A percentile compares a stretch with the other conserved stretches of the same genome.
Conservation (phyloP, 2,329 filamentous ascomycete species). For the Ceratocystis eucalypticola region DNA sequence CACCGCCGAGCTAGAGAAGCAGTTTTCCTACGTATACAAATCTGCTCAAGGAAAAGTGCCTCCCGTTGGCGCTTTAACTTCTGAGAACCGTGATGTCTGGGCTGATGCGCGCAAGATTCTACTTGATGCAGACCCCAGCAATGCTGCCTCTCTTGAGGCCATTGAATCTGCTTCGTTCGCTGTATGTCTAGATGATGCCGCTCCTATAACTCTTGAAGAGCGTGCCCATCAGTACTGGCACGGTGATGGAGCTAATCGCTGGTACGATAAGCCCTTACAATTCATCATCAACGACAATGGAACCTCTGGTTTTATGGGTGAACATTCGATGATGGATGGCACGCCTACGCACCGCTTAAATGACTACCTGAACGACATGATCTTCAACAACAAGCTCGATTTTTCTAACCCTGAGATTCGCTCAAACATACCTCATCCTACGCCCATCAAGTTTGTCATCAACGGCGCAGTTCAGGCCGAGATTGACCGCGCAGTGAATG, state of each 20-base stretch:
- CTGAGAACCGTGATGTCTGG: conserved; percentile 89
- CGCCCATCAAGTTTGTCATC: conserved; percentile 63
- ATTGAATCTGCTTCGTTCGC: conserved; percentile 86
- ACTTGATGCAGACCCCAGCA: conserved; percentile 61
- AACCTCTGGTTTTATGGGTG: conserved; percentile 91
- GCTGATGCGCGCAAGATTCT: conserved; percentile 68
- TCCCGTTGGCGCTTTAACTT: conserved; percentile 71
- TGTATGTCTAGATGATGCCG: conserved; percentile 82
- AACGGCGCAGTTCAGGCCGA: conserved; percentile 60
- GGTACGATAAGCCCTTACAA: conserved; percentile 96
- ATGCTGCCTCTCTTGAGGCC: conserved; percentile 61
- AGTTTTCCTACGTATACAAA: conserved; percentile 76
- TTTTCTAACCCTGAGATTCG: conserved; percentile 66
- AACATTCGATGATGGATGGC: conserved; percentile 99
- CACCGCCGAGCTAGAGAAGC: conserved; percentile 74
- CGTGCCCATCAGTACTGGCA: conserved; percentile 96
- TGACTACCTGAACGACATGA: conserved; percentile 82
- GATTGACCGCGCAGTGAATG: conserved; percentile 61
- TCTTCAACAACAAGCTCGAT: conserved; percentile 89
- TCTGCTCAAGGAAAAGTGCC: conserved; percentile 51
- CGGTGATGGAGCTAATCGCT: conserved; percentile 87
- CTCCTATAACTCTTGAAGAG: conserved; percentile 87
- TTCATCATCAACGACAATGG: conserved; percentile 98
- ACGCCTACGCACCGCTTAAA: conserved; percentile 95
- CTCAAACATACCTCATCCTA: conserved; percentile 71